phyloP scores from a whole-genome alignment of 1,284 basidiomycete genomes.

The Ustilago nuda region DNA sequence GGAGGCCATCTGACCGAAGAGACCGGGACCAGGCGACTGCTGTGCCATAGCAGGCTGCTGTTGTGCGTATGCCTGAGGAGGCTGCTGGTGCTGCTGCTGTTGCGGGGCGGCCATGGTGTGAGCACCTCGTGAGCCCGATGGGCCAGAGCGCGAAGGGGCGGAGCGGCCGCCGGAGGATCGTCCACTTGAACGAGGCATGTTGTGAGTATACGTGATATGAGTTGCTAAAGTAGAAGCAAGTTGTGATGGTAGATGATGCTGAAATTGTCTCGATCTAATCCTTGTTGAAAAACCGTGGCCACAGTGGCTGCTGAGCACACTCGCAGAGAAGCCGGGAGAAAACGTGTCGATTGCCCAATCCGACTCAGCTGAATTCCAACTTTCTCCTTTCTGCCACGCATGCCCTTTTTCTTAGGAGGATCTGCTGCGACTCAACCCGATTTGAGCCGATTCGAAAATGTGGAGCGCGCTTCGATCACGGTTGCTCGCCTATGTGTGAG shows the following conservation, averaged over 20 bases:
- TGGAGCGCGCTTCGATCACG: conserved; percentile 47
- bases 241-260: conserved; percentile 14
- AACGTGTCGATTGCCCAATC: conserved; percentile 35
- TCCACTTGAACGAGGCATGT: conserved; percentile 64
- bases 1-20: conserved; percentile 78
- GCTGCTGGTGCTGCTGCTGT: conserved; percentile 39
- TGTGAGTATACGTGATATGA: conserved; percentile 8
- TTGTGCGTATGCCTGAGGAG: conserved; percentile 38
- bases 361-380: conserved; percentile 28
- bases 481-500: not conserved
- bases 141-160: conserved; percentile 60
- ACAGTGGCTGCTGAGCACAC: conserved; percentile 16
- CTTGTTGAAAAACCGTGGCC: not conserved
- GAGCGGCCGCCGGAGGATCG: conserved; percentile 58
- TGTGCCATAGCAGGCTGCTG: conserved; percentile 40
- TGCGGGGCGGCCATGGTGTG: conserved; percentile 64
- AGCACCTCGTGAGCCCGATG: conserved; percentile 62
- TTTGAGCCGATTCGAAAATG: conserved; percentile 17
- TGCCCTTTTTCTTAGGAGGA: not conserved
- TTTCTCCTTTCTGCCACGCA: not conserved
- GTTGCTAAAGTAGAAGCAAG: conserved; percentile 9
- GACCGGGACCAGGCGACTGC: conserved; percentile 53
- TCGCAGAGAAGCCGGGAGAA: conserved; percentile 15
- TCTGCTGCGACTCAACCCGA: conserved; percentile 12
- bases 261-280: conserved; percentile 4